These are phyloP conservation scores for Magnaporthiopsis incrustans DNA, from an alignment of 2,329 filamentous ascomycete genomes.

Conservation along the genomic window DNA sequence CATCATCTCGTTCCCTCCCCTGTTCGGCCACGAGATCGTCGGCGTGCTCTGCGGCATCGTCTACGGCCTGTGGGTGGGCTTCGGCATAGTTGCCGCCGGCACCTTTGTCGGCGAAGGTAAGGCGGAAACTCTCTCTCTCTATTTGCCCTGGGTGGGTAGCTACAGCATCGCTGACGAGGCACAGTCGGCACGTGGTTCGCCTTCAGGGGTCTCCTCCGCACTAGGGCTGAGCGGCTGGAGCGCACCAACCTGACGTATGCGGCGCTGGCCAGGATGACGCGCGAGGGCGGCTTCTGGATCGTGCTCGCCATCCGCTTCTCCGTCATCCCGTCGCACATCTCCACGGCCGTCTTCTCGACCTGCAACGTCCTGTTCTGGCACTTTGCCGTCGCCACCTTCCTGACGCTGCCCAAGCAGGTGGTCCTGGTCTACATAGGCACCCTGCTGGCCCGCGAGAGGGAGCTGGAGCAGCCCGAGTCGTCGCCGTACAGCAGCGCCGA, in stretches of 20 bases:
- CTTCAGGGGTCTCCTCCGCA: slow-evolving; percentile 28
- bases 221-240: slow-evolving; percentile 28
- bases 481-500: slow-evolving; percentile 9
- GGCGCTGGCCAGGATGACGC: slow-evolving; percentile 29
- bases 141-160: too few relatives aligned
- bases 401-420: slow-evolving; percentile 33
- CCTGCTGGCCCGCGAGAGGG: slow-evolving; percentile 19
- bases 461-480: slow-evolving; percentile 8
- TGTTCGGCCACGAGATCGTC: slow-evolving; percentile 33
- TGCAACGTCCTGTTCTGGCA: slow-evolving; percentile 33
- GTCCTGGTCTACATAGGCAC: slow-evolving; percentile 33
- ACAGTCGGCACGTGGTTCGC: slow-evolving; percentile 31
- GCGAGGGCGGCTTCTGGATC: slow-evolving; percentile 33
- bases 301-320: slow-evolving; percentile 32
- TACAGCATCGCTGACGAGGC: background rate
- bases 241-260: slow-evolving; percentile 32
- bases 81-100: slow-evolving; percentile 30
- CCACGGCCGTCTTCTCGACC: slow-evolving; percentile 33
- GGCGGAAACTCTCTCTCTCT: background rate
- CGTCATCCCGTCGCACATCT: slow-evolving; percentile 32
- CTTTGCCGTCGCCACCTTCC: slow-evolving; percentile 29
- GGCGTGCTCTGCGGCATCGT: slow-evolving; percentile 33
- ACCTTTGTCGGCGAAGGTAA: slow-evolving; percentile 32
- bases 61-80: slow-evolving; percentile 32
- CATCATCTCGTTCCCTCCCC: slow-evolving; percentile 31